Percentiles rank a stretch among this genome's conserved stretches.
phyloP scores from a whole-genome alignment of 345 rosid species.

The Moringa oleifera region DNA sequence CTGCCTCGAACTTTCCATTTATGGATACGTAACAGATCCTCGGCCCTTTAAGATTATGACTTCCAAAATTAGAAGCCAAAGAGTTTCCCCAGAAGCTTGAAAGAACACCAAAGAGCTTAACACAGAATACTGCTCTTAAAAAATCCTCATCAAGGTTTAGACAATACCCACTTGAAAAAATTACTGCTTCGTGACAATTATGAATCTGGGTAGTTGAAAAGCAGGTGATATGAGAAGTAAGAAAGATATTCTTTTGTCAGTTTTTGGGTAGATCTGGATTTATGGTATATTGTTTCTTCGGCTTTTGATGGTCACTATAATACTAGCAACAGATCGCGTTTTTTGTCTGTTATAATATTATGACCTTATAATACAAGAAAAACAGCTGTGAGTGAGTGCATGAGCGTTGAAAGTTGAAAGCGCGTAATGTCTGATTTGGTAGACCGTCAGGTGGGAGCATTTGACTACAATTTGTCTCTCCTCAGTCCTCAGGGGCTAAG shows the following conservation, averaged over 20 bases:
- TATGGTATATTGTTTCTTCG: neutral
- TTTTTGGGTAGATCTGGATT: conserved; percentile 18
- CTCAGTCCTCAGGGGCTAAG: too few species aligned
- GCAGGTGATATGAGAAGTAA: conserved; percentile 1
- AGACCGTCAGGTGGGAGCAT: neutral
- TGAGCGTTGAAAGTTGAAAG: conserved; percentile 40
- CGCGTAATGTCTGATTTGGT: conserved; percentile 23
- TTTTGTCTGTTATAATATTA: too few species aligned
- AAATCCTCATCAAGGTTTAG: neutral
- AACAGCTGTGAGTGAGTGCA: conserved; percentile 31
- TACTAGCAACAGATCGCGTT: neutral
- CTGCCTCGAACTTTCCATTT: conserved; percentile 65
- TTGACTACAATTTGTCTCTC: conserved; percentile 11
- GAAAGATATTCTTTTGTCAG: conserved; percentile 14
- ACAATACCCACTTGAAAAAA: neutral
- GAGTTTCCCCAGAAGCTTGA: conserved; percentile 33
- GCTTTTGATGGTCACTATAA: conserved; percentile 13
- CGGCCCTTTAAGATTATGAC: conserved; percentile 17
- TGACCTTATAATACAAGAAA: neutral
- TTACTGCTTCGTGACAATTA: neutral
- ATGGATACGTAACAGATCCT: conserved; percentile 18
- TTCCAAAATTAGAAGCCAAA: conserved; percentile 24
- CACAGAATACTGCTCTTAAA: conserved; percentile 11
- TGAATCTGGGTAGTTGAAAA: conserved; percentile 17
- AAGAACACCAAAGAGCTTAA: conserved; percentile 21